Evolutionary conservation across 2,329 filamentous ascomycete genomes (phyloP).

Genomic region (Apiospora saccharicola): DNA sequence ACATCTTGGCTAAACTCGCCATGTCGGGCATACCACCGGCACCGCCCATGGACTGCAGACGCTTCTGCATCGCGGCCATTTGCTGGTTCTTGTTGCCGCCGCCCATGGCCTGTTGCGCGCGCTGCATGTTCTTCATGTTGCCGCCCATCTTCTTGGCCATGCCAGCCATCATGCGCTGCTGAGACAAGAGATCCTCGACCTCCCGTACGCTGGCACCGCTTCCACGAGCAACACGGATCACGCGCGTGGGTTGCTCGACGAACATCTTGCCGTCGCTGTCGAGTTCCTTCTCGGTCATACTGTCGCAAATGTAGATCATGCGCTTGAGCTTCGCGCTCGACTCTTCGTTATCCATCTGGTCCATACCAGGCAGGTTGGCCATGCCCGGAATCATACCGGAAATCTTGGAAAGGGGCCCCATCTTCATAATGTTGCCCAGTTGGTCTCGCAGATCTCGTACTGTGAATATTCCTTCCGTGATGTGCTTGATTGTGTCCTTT

Average conservation of each 20-base stretch:
- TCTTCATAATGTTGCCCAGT: slow-evolving; percentile 98
- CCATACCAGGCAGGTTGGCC: slow-evolving; percentile 79
- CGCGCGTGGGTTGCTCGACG: slow-evolving; percentile 87
- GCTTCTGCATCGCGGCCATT: slow-evolving; percentile 96
- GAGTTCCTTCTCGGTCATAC: slow-evolving; percentile 95
- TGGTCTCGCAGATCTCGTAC: slow-evolving; percentile 94
- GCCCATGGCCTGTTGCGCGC: slow-evolving; percentile 88
- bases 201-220: slow-evolving; percentile 91
- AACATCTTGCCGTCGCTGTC: slow-evolving; percentile 96
- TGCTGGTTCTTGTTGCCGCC: slow-evolving; percentile 93
- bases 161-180: slow-evolving; percentile 97
- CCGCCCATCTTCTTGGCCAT: slow-evolving; percentile 99
- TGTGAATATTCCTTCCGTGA: slow-evolving; percentile 95
- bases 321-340: slow-evolving; percentile 92
- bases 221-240: slow-evolving; percentile 89
- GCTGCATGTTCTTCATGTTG: slow-evolving; percentile 97
- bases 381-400: slow-evolving; percentile 98
- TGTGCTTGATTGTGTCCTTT: slow-evolving; percentile 99
- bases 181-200: slow-evolving; percentile 95
- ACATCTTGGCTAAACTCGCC: slow-evolving; percentile 89
- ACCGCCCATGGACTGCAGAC: slow-evolving; percentile 91
- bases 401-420: slow-evolving; percentile 97
- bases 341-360: slow-evolving; percentile 96
- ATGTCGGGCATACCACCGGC: slow-evolving; percentile 82
- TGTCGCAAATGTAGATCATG: slow-evolving; percentile 99